These are phyloP conservation scores for Scutellaria minor DNA, from an alignment of 257 asterid genomes.

Conservation along the genomic window DNA sequence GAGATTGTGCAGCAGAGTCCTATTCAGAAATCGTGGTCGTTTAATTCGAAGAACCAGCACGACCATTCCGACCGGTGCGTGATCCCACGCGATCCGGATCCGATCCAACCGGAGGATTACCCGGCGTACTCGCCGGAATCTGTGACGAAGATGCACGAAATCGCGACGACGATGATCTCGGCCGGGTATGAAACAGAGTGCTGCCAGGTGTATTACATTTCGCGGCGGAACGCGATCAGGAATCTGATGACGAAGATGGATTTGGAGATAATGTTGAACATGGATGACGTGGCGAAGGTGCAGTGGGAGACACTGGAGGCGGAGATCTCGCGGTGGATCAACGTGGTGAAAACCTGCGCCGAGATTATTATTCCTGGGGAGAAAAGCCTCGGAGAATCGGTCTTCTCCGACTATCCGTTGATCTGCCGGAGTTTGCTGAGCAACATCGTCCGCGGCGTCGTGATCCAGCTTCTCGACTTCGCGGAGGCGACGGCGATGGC, in stretches of 20 bases:
- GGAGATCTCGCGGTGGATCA: constrained; percentile 76
- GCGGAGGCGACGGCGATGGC: constrained; percentile 78
- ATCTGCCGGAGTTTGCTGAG: constrained; percentile 43
- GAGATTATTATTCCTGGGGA: constrained; percentile 62
- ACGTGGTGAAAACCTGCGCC: constrained; percentile 54
- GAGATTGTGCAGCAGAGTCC: not conserved
- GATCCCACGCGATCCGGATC: constrained; percentile 27
- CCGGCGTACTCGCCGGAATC: constrained; percentile 51
- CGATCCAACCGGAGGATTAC: constrained; percentile 40
- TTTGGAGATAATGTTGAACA: constrained; percentile 56
- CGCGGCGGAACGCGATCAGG: constrained; percentile 61
- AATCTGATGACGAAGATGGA: constrained; percentile 60
- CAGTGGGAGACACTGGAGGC: constrained; percentile 69
- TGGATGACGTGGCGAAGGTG: constrained; percentile 70
- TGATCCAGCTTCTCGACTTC: constrained; percentile 77
- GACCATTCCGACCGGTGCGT: constrained; percentile 32
- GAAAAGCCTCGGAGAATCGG: constrained; percentile 50
- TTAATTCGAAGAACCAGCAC: constrained; percentile 30
- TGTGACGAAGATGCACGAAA: constrained; percentile 52
- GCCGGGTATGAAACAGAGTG: constrained; percentile 78
- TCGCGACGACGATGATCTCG: constrained; percentile 64
- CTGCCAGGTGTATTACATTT: constrained; percentile 63
- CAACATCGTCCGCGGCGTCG: constrained; percentile 63
- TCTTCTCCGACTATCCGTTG: constrained; percentile 52
- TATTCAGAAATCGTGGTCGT: constrained; percentile 39